Base-by-base conservation (phyloP, 2,329 filamentous ascomycete genomes). In the Arthrobotrys iridis region DNA sequence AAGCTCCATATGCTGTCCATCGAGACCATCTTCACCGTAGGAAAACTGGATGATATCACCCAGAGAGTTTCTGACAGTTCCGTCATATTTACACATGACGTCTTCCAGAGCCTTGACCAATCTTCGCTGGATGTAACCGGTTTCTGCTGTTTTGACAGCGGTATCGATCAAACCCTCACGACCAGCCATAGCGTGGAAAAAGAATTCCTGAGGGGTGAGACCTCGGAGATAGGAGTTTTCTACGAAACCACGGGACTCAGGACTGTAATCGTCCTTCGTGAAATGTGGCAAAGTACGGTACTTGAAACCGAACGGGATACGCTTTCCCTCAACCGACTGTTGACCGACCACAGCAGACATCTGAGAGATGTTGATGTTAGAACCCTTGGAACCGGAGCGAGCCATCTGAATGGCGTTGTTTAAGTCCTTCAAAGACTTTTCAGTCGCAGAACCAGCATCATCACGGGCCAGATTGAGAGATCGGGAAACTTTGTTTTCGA, bases 151-250 rank as follows among this genome's bases (percentile, higher is more conserved):
- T 87, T 99, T 99, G 84, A 99, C 96, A 78, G 95, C 95, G 60
- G 95, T 99, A 87, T 99, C 95, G 80, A 99, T 99, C 65, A 99
- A 87, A 96, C 95, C 95, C 84, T 99, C 95, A 85, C 95, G 90
- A 93, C 95, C 95, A 86, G 95, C 95, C 95, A 99, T 99, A 81
- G 95, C 95, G 87, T 99, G 95, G 87, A 99, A 99, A 85, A 97
- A 99, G 84, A 99, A 99, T 79, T 99, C 95, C 0, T 92, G 90
- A 0, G 95, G 95, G 0, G 96, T 99, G 72, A 99, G 85, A 66
- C 95, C 95, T 85, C 95, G 92, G 10, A 99, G 88, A 80, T 99
- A 99, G 0, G 95, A 99, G 84, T 99, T 99, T 83, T 99, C 95
- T 18, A 99, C 95, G 81, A 99, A 99, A 43, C 95, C 95, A 84